These are phyloP conservation scores for Epichloe typhina DNA, from an alignment of 2,329 filamentous ascomycete genomes.

Conservation along the genomic window DNA sequence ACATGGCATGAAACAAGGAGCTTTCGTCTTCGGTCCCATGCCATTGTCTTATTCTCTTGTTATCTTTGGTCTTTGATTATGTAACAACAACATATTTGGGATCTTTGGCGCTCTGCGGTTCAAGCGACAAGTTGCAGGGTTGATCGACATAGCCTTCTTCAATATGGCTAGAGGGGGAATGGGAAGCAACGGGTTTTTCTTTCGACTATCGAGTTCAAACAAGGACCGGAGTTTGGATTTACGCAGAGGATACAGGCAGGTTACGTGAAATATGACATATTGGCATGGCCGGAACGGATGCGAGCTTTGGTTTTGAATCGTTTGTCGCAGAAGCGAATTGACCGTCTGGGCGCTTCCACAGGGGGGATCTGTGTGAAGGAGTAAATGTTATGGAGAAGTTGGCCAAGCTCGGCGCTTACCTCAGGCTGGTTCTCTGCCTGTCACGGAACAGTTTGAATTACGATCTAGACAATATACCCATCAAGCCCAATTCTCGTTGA, in stretches of 20 bases:
- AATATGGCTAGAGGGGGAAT: background rate
- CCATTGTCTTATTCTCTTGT: background rate
- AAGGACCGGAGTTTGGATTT: conserved; percentile 13
- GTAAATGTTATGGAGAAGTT: background rate
- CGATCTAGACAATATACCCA: background rate
- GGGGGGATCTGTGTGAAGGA: background rate
- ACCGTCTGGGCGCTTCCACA: background rate
- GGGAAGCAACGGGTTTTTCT: conserved; percentile 1
- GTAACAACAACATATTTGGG: conserved; percentile 17
- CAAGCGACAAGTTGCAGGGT: conserved; percentile 4
- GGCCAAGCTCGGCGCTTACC: background rate
- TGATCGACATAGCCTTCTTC: background rate
- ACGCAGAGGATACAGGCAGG: conserved; percentile 5
- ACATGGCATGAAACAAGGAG: background rate
- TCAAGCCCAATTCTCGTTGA: background rate
- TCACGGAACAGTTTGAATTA: background rate
- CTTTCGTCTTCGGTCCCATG: background rate
- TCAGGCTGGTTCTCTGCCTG: background rate
- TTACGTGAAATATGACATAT: conserved; percentile 10
- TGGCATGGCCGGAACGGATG: conserved; percentile 1
- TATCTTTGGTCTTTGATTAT: conserved; percentile 12
- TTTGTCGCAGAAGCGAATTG: background rate
- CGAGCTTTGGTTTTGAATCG: background rate
- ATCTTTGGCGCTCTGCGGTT: conserved; percentile 4
- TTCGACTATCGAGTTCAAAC: background rate